Evolutionary conservation across 345 rosid genomes (phyloP), one percentile per base, ranked within the genome.

Genomic region (Orychophragmus violaceus): DNA sequence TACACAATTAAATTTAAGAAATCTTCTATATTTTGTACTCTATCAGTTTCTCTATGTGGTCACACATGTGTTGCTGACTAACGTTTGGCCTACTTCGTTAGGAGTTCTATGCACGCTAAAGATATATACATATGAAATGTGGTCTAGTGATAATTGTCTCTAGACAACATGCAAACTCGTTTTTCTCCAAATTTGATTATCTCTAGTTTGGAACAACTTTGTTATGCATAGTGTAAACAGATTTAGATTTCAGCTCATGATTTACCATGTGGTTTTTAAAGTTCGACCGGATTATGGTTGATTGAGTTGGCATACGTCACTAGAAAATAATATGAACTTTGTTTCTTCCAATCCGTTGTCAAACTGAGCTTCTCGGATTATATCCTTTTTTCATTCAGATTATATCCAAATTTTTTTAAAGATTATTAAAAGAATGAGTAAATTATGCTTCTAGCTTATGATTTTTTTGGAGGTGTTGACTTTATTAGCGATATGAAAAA

Each of bases 381-480:
- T n/a, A n/a, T n/a, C n/a, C n/a, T n/a, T n/a, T n/a, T n/a, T n/a
- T n/a, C n/a, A n/a, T 41, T 41, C 19, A 3, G 14, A 21, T 49
- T 50, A 49, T 50, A 49, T 23, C 7, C 6, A 10, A 46, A 21
- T 42, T 45, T 19, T 9, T 8, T 14, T 9, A 30, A 39, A n/a
- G 17, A n/a, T n/a, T 37, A 41, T 19, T 19, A 46, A 8, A 44
- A 57, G 10, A 49, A 32, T 27, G 12, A 49, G 58, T 41, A 49
- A 16, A 25, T 3, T 18, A 58, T 36, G 52, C 19, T 29, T 8
- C 8, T 12, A 6, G 18, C 25, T 44, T 33, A 45, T 21, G 24
- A 36, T 37, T 27, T 59, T 42, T 59, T 59, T 59, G 62, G 48
- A 23, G 57, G 52, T 73, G 68, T 73, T 66, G 72, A 73, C 72